A percentile compares a stretch with the other conserved stretches of the same genome.
Evolutionary conservation across 257 asterid genomes (phyloP).

Genomic region (Scutellaria baicalensis): DNA sequence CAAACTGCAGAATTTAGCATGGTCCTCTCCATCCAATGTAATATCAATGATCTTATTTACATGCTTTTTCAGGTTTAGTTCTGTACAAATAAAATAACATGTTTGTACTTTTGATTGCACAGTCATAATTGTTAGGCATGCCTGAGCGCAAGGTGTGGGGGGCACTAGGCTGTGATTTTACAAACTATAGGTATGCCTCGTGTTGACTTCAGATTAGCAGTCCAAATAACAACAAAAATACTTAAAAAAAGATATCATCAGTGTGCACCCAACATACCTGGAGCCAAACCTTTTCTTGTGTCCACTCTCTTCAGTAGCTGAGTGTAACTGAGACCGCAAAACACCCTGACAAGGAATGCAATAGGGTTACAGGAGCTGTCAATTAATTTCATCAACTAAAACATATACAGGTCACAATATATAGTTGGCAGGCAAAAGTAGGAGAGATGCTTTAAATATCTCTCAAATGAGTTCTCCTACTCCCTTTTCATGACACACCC

Average conservation of each 20-base stretch:
- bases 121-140: too few species aligned
- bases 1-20: not conserved
- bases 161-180: too few species aligned
- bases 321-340: conserved; percentile 75
- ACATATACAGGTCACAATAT: conserved; percentile 4
- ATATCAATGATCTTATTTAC: not conserved
- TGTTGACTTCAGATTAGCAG: not conserved
- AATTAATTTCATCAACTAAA: not conserved
- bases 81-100: not conserved
- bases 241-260: not conserved
- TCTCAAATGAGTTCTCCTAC: not conserved
- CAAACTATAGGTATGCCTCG: too few species aligned
- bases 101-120: not conserved
- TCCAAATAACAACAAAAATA: not conserved
- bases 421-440: not conserved
- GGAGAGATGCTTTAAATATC: not conserved
- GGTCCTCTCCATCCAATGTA: not conserved
- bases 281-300: conserved; percentile 62
- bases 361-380: not conserved
- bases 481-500: not conserved
- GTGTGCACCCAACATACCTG: conserved; percentile 1
- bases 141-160: too few species aligned
- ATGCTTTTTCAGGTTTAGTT: not conserved
- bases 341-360: conserved; percentile 56
- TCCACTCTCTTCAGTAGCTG: conserved; percentile 82